Conservation (phyloP, 2,329 filamentous ascomycete species). For the Lasiodiplodia theobromae region DNA sequence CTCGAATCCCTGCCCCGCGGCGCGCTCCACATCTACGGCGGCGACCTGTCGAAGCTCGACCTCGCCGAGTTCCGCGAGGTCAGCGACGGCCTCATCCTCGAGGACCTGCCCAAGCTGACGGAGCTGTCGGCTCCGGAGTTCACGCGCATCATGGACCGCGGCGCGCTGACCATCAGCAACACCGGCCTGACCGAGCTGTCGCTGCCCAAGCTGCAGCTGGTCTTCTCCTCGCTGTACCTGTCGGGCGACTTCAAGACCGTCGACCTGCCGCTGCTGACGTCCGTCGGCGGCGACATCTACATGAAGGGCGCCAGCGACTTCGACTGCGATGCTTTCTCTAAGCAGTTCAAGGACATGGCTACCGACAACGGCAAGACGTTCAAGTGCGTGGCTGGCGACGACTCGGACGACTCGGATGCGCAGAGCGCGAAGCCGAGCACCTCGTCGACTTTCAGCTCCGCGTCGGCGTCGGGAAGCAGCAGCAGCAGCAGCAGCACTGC, state of each 20-base stretch:
- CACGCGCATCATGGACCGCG: slow-evolving; percentile 18
- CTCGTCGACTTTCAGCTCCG: background rate
- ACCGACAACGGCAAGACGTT: background rate
- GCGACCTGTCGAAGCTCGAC: background rate
- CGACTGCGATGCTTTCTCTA: background rate
- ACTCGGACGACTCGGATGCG: background rate
- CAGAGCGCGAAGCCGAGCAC: background rate
- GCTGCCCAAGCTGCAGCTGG: slow-evolving; percentile 14
- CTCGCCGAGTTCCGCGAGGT: slow-evolving; percentile 2
- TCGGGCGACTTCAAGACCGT: slow-evolving; percentile 13
- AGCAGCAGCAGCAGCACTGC: background rate
- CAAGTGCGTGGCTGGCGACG: slow-evolving; percentile 14
- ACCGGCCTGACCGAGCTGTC: slow-evolving; percentile 9
- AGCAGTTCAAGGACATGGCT: slow-evolving; percentile 6
- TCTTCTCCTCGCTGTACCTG: slow-evolving; percentile 7
- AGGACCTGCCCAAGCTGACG: slow-evolving; percentile 16
- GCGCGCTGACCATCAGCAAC: slow-evolving; percentile 9
- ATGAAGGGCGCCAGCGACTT: slow-evolving; percentile 14
- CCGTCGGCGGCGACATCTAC: slow-evolving; percentile 10
- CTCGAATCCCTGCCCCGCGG: slow-evolving; percentile 11
- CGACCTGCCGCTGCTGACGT: slow-evolving; percentile 9
- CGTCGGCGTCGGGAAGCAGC: background rate
- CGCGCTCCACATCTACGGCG: slow-evolving; percentile 15
- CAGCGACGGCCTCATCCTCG: slow-evolving; percentile 4
- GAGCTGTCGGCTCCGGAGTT: slow-evolving; percentile 8